These are phyloP conservation scores for Leccinum subrobustum DNA, from an alignment of 1,284 basidiomycete genomes.

Conservation along the genomic window DNA sequence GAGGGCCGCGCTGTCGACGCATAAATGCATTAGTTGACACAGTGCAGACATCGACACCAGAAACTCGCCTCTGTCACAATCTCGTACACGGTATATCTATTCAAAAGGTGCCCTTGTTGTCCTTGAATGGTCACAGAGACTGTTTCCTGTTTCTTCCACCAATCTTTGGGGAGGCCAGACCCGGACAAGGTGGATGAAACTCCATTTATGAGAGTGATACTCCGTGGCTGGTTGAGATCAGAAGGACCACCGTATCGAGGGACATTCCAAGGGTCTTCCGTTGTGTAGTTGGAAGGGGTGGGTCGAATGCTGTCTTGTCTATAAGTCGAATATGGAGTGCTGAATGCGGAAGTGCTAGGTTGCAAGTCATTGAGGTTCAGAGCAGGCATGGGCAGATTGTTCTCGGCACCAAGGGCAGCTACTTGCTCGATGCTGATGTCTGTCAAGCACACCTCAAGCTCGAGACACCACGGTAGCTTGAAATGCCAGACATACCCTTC, in stretches of 20 bases:
- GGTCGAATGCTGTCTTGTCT: conserved; percentile 40
- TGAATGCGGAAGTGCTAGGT: conserved; percentile 49
- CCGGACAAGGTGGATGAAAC: conserved; percentile 61
- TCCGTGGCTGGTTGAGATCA: conserved; percentile 27
- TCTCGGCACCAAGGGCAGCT: conserved; percentile 66
- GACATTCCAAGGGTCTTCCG: conserved; percentile 75
- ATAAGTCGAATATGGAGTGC: conserved; percentile 38
- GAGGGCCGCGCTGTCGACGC: conserved; percentile 50
- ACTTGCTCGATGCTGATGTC: conserved; percentile 83
- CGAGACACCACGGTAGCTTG: conserved; percentile 2
- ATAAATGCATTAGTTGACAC: conserved; percentile 11
- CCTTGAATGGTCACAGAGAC: conserved; percentile 73
- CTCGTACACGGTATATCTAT: conserved; percentile 79
- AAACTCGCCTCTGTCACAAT: conserved; percentile 73
- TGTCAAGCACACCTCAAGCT: conserved; percentile 30
- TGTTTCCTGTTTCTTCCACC: conserved; percentile 82
- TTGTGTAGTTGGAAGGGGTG: conserved; percentile 47
- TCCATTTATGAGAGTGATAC: conserved; percentile 44
- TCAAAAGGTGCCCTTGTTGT: conserved; percentile 86
- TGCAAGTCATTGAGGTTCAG: conserved; percentile 62
- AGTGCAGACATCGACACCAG: neutral
- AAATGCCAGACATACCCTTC: conserved; percentile 50
- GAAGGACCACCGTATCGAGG: conserved; percentile 22
- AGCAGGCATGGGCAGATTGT: conserved; percentile 67
- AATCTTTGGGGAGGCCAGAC: conserved; percentile 69